phyloP scores from a whole-genome alignment of 176 grass and related monocot species.

The Metroxylon sagu region DNA sequence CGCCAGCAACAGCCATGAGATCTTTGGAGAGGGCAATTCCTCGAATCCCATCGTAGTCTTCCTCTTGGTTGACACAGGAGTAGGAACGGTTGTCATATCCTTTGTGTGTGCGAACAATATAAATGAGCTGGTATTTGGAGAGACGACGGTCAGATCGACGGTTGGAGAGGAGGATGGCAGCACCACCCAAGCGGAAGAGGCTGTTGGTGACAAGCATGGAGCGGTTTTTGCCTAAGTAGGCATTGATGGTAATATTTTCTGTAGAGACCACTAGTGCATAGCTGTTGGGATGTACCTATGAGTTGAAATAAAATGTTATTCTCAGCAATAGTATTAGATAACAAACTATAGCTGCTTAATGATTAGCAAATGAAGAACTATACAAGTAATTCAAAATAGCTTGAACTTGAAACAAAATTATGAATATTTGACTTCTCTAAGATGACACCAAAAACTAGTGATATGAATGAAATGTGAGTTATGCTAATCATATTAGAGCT shows the following conservation, averaged over 20 bases:
- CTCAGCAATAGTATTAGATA: too few species aligned
- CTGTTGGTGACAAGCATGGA: slow-evolving; percentile 44
- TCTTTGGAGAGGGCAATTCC: slow-evolving; percentile 32
- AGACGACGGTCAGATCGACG: slow-evolving; percentile 2
- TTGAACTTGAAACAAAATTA: too few species aligned
- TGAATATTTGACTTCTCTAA: too few species aligned
- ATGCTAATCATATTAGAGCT: too few species aligned
- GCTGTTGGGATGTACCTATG: slow-evolving; percentile 43
- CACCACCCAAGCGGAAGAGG: slow-evolving; percentile 40
- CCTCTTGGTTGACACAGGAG: slow-evolving; percentile 31
- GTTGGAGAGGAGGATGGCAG: slow-evolving; percentile 40
- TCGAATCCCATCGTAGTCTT: slow-evolving; percentile 12
- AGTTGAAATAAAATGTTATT: neutral
- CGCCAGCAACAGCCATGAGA: slow-evolving; percentile 40
- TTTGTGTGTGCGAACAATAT: slow-evolving; percentile 36
- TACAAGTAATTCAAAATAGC: too few species aligned
- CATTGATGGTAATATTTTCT: slow-evolving; percentile 58
- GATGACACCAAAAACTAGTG: too few species aligned
- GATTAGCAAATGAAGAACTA: too few species aligned
- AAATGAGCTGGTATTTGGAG: slow-evolving; percentile 37
- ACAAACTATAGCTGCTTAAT: too few species aligned
- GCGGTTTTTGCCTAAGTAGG: slow-evolving; percentile 39
- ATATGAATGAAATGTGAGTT: too few species aligned
- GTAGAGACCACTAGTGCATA: slow-evolving; percentile 58
- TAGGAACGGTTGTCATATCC: slow-evolving; percentile 27